A percentile compares a stretch with the other conserved stretches of the same genome.
Evolutionary conservation across 163 green algal genomes (phyloP).

Genomic region (Chlamydomonas reinhardtii): DNA sequence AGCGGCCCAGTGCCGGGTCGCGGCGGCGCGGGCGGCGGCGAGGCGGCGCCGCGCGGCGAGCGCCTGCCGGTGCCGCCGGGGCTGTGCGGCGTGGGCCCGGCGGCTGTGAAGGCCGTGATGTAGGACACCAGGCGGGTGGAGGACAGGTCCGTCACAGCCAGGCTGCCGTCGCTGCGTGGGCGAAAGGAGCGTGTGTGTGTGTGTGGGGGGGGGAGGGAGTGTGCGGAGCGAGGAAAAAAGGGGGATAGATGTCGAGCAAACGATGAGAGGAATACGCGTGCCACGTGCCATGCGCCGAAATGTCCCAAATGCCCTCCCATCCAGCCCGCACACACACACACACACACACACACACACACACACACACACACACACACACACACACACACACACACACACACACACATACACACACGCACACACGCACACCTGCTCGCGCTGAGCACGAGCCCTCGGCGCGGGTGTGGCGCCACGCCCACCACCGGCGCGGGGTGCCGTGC

Average conservation of each 20-base stretch:
- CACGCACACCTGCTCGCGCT: conserved; percentile 53
- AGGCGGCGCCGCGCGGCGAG: neutral
- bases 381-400: too few species aligned
- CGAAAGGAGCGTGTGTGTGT: neutral
- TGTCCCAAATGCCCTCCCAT: too few species aligned
- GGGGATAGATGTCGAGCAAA: too few species aligned
- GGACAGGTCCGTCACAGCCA: conserved; percentile 56
- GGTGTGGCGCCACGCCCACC: conserved; percentile 53
- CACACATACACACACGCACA: too few species aligned
- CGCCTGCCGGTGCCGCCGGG: neutral
- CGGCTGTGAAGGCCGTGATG: conserved; percentile 21
- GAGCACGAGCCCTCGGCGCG: conserved; percentile 47
- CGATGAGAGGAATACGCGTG: too few species aligned
- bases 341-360: too few species aligned
- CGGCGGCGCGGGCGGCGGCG: neutral
- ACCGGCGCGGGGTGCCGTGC: conserved; percentile 48
- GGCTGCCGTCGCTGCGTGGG: conserved; percentile 47
- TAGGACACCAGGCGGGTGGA: conserved; percentile 47
- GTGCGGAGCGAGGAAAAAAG: too few species aligned
- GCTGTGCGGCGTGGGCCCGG: neutral
- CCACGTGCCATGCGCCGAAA: too few species aligned
- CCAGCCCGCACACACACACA: too few species aligned
- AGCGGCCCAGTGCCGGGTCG: conserved; percentile 12
- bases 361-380: too few species aligned
- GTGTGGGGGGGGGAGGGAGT: too few species aligned